Evolutionary conservation across 2,329 filamentous ascomycete species (phyloP).

Genomic region (Gaeumannomyces tritici): DNA sequence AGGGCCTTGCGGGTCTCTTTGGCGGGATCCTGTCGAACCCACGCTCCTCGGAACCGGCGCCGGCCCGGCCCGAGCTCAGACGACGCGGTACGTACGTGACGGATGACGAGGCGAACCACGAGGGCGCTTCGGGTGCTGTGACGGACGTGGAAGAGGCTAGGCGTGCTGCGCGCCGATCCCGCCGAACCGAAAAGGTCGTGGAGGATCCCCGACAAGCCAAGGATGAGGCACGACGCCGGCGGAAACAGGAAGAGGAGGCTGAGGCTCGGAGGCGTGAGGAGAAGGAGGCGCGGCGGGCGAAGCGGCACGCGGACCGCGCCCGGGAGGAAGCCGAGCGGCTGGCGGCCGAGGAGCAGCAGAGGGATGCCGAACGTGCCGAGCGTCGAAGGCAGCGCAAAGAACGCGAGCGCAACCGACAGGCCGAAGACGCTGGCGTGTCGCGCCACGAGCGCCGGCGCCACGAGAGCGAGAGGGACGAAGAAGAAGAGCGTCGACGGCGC

Average conservation of each 20-base stretch:
- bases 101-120: slow-evolving; percentile 33
- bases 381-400: slow-evolving; percentile 40
- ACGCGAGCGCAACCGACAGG: slow-evolving; percentile 31
- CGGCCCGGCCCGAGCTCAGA: slow-evolving; percentile 29
- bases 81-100: slow-evolving; percentile 42
- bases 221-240: slow-evolving; percentile 44
- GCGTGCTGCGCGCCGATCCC: slow-evolving; percentile 51
- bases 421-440: slow-evolving; percentile 33
- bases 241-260: slow-evolving; percentile 43
- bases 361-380: slow-evolving; percentile 38
- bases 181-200: slow-evolving; percentile 19
- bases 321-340: slow-evolving; percentile 40
- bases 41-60: slow-evolving; percentile 16
- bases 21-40: slow-evolving; percentile 40
- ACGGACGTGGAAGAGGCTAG: slow-evolving; percentile 53
- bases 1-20: slow-evolving; percentile 51
- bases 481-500: slow-evolving; percentile 42
- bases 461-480: slow-evolving; percentile 32
- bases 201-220: slow-evolving; percentile 30
- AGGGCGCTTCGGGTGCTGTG: slow-evolving; percentile 32
- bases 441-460: slow-evolving; percentile 34
- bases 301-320: slow-evolving; percentile 37
- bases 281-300: slow-evolving; percentile 47
- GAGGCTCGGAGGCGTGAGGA: slow-evolving; percentile 46
- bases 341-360: slow-evolving; percentile 24